A percentile compares a stretch with the other conserved stretches of the same genome.
phyloP scores from a whole-genome alignment of 495 filamentous ascomycete genomes.

The Staphylotrichum tortipilum region DNA sequence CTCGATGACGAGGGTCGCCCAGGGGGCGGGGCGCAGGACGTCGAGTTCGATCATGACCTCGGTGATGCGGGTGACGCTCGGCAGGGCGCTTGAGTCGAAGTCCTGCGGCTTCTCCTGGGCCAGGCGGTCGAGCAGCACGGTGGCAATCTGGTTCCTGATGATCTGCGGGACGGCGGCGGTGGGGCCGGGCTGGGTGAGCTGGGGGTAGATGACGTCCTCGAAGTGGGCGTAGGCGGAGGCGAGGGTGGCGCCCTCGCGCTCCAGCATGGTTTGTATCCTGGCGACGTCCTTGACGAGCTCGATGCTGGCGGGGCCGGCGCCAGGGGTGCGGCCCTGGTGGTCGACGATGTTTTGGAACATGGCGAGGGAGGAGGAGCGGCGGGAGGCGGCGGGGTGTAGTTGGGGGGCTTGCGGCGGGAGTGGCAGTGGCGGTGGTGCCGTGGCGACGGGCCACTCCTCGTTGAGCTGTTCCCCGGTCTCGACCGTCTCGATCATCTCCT shows the following conservation, averaged over 20 bases:
- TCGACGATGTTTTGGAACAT: slow-evolving; percentile 22
- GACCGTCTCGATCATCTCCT: not conserved
- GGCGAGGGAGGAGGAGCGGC: slow-evolving; percentile 4
- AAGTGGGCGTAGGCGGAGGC: slow-evolving; percentile 33
- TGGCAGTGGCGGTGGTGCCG: too few relatives aligned
- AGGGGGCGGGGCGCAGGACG: slow-evolving; percentile 21
- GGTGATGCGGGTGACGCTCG: slow-evolving; percentile 33
- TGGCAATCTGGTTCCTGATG: slow-evolving; percentile 12
- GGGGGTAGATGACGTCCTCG: slow-evolving; percentile 29
- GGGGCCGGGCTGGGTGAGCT: slow-evolving; percentile 12
- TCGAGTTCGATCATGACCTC: slow-evolving; percentile 27
- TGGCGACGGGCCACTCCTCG: too few relatives aligned
- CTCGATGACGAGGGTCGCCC: slow-evolving; percentile 27
- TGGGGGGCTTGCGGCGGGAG: not conserved
- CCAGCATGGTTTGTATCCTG: slow-evolving; percentile 31
- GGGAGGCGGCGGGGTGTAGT: not conserved
- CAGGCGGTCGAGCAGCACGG: slow-evolving; percentile 21
- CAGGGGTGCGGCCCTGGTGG: not conserved
- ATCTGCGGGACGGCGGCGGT: slow-evolving; percentile 15
- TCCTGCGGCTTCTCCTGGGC: slow-evolving; percentile 25
- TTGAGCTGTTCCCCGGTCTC: too few relatives aligned
- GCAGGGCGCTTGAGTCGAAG: slow-evolving; percentile 26
- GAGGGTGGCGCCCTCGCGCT: slow-evolving; percentile 12
- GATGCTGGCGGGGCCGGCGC: slow-evolving; percentile 5
- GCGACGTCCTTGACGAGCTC: slow-evolving; percentile 21